phyloP scores from a whole-genome alignment of 768 basidiomycete species.

The Agrocybe chaxingu region DNA sequence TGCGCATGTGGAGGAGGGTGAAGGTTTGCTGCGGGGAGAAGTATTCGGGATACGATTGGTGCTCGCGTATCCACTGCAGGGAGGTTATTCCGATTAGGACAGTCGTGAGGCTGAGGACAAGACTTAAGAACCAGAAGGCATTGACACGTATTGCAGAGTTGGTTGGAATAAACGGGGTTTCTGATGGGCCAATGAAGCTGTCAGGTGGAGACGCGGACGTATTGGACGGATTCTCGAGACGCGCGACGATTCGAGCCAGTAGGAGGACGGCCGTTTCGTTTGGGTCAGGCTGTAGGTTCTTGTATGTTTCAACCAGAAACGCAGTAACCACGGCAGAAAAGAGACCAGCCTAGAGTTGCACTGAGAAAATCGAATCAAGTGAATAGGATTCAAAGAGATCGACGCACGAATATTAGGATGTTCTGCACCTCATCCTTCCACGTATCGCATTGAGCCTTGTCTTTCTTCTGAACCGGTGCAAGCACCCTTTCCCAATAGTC shows the following conservation, averaged over 20 bases:
- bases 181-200: too few species aligned
- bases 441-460: too few species aligned
- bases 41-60: slow-evolving; percentile 7
- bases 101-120: slow-evolving; percentile 11
- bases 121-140: slow-evolving; percentile 9
- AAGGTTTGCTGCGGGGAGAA: slow-evolving; percentile 7
- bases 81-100: slow-evolving; percentile 12
- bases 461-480: too few species aligned
- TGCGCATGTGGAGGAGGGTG: slow-evolving; percentile 22
- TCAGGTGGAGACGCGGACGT: background rate
- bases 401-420: too few species aligned
- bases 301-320: slow-evolving; percentile 16
- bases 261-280: slow-evolving; percentile 2
- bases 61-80: slow-evolving; percentile 14
- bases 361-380: too few species aligned
- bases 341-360: slow-evolving; percentile 11
- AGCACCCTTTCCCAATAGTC: too few species aligned
- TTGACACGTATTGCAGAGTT: slow-evolving; percentile 11
- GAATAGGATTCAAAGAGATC: too few species aligned
- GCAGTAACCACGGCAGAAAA: slow-evolving; percentile 18
- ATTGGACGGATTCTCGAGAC: background rate
- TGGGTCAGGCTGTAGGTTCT: slow-evolving; percentile 11
- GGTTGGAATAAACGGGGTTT: background rate
- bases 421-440: too few species aligned
- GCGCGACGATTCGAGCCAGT: slow-evolving; percentile 7